These are phyloP conservation scores for Rhodotorula sp. DNA, from an alignment of 1,284 basidiomycete species.

Conservation along the genomic window DNA sequence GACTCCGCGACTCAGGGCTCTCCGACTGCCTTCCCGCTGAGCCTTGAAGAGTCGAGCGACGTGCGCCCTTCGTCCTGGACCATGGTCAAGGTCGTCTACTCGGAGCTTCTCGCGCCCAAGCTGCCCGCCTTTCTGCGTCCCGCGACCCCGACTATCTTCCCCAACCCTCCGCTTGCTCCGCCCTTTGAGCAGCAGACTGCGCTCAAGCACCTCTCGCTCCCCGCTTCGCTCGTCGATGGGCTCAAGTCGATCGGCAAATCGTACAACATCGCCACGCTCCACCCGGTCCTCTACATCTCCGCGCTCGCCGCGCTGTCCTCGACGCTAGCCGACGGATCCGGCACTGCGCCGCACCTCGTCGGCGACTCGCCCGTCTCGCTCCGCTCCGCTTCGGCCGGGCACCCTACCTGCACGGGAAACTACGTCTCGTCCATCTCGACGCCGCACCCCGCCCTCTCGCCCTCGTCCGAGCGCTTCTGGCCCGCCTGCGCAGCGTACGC, in stretches of 20 bases:
- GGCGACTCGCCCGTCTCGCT: constrained; percentile 17
- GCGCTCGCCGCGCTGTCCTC: background rate
- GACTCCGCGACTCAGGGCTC: background rate
- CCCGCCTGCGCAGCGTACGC: background rate
- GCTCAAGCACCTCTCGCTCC: background rate
- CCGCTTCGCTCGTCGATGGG: background rate
- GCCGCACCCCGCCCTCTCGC: background rate
- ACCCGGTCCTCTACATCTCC: constrained; percentile 13
- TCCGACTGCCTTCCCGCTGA: background rate
- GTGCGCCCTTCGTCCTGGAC: background rate
- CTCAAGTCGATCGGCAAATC: constrained; percentile 5
- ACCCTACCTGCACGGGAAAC: constrained; percentile 15
- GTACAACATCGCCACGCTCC: constrained; percentile 18
- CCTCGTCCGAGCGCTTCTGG: constrained; percentile 13
- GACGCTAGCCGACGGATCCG: too few species aligned
- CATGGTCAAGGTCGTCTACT: background rate
- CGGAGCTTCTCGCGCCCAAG: constrained; percentile 7
- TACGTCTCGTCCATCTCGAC: constrained; percentile 14
- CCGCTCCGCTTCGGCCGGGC: constrained; percentile 1
- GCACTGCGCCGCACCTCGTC: background rate
- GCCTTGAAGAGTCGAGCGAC: constrained; percentile 8
- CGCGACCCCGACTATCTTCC: background rate
- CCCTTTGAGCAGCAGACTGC: background rate
- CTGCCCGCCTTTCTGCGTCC: constrained; percentile 10
- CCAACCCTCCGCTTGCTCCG: background rate